phyloP scores from a whole-genome alignment of 768 basidiomycete genomes.

The Mycena amicta region DNA sequence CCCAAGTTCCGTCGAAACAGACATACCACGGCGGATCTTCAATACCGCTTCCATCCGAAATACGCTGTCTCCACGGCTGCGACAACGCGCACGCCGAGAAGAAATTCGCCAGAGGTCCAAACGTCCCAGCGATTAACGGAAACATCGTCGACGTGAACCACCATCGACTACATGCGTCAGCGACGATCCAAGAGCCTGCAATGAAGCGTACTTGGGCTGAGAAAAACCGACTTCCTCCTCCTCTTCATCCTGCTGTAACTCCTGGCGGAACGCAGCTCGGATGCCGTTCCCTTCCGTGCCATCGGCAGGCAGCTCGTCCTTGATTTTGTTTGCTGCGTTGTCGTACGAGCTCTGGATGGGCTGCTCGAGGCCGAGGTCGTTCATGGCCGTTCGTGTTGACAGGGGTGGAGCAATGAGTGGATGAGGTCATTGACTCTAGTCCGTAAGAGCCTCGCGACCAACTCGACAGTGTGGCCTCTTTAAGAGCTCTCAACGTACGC shows the following conservation, averaged over 20 bases:
- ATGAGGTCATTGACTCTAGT: slow-evolving; percentile 1
- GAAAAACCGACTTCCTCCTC: slow-evolving; percentile 30
- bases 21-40: slow-evolving; percentile 39
- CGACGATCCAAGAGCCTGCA: neutral
- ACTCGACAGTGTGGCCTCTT: too few relatives aligned
- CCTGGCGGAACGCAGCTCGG: slow-evolving; percentile 14
- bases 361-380: slow-evolving; percentile 30
- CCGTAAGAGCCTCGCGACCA: too few relatives aligned
- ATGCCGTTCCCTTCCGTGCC: neutral
- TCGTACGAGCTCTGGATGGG: slow-evolving; percentile 22
- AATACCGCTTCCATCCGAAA: slow-evolving; percentile 21
- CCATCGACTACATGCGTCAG: slow-evolving; percentile 33
- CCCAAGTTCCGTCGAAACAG: neutral
- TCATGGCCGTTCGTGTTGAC: slow-evolving; percentile 19
- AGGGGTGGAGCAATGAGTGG: neutral
- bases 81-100: slow-evolving; percentile 41
- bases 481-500: too few relatives aligned
- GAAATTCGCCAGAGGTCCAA: slow-evolving; percentile 42
- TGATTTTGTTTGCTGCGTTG: slow-evolving; percentile 9
- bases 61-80: slow-evolving; percentile 37
- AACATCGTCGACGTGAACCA: slow-evolving; percentile 45
- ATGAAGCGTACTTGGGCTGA: slow-evolving; percentile 23
- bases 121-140: slow-evolving; percentile 44
- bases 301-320: neutral
- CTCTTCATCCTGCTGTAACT: slow-evolving; percentile 41